Evolutionary conservation across 1,139 yeast genomes (phyloP).

Genomic region (Yamadazyma atlantica): DNA sequence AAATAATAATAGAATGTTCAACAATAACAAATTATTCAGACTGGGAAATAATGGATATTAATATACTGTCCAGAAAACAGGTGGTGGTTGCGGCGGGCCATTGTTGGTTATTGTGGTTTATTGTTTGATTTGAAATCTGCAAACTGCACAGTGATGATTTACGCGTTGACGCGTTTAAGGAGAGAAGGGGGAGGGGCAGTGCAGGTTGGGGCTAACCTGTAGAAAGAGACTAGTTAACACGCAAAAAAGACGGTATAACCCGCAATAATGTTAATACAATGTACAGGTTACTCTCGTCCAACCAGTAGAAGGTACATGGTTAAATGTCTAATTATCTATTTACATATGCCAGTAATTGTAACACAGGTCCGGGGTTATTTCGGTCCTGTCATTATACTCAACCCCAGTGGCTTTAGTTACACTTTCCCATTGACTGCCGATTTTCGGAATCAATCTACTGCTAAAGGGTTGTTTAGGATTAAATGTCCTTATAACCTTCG

Average conservation of each 20-base stretch:
- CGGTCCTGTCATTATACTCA: conserved; percentile 6
- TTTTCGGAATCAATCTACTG: conserved; percentile 22
- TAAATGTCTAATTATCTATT: no score
- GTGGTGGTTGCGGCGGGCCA: not conserved
- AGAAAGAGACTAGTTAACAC: no score
- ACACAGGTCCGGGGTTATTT: conserved; percentile 6
- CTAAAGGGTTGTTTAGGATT: conserved; percentile 26
- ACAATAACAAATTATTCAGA: no score
- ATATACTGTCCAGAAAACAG: not conserved
- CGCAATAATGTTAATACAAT: no score
- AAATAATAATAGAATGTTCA: no score
- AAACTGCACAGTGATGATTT: not conserved
- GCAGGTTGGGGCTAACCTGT: not conserved
- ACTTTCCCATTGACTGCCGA: conserved; percentile 9
- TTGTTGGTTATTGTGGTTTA: not conserved
- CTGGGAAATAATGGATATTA: not conserved
- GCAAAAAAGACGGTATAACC: no score
- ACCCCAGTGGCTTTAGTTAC: conserved; percentile 9
- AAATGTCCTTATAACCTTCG: conserved; percentile 28
- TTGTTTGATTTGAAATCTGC: no score
- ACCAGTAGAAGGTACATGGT: no score
- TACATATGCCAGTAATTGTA: conserved; percentile 11
- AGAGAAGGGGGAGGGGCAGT: not conserved
- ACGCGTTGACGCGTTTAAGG: not conserved
- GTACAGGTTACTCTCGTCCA: no score